Evolutionary conservation across 1,284 basidiomycete species (phyloP).

Genomic region (Microbotryum intermedium): DNA sequence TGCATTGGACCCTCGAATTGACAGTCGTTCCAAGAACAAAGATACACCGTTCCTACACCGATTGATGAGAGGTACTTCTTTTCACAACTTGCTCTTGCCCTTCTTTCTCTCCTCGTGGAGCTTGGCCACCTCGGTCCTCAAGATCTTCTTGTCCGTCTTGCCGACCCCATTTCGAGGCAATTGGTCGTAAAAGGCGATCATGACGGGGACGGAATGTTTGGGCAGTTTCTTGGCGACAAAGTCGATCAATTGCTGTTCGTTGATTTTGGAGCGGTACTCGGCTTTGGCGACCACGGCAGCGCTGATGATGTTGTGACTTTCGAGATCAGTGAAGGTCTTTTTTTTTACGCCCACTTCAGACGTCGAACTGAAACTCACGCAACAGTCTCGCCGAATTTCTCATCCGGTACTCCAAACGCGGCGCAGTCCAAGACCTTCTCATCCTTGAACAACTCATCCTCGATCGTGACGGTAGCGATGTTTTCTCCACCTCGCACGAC

Average conservation of each 20-base stretch:
- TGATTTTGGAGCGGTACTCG: slow-evolving; percentile 28
- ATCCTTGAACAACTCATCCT: slow-evolving; percentile 56
- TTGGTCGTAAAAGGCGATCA: slow-evolving; percentile 45
- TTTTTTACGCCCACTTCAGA: too few relatives aligned
- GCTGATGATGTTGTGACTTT: too few relatives aligned
- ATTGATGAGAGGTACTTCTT: too few relatives aligned
- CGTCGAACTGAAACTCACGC: slow-evolving; percentile 29
- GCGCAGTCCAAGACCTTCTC: slow-evolving; percentile 47
- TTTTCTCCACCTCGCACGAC: slow-evolving; percentile 61
- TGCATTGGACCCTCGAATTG: too few relatives aligned
- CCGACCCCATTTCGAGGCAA: slow-evolving; percentile 52
- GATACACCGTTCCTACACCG: too few relatives aligned
- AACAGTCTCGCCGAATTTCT: slow-evolving; percentile 54
- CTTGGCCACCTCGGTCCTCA: slow-evolving; percentile 28
- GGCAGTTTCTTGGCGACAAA: slow-evolving; percentile 10
- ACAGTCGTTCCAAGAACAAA: too few relatives aligned
- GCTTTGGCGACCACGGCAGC: slow-evolving; percentile 46
- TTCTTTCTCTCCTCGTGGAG: slow-evolving; percentile 15
- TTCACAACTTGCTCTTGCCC: slow-evolving; percentile 12
- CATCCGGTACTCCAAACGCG: slow-evolving; percentile 51
- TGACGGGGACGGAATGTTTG: slow-evolving; percentile 43
- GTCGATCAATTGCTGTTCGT: neutral
- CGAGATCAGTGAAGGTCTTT: too few relatives aligned
- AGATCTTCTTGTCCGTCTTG: slow-evolving; percentile 48
- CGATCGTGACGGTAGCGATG: slow-evolving; percentile 52